Evolutionary conservation across 108 stramenopile genomes (phyloP), one percentile per base, ranked within the genome.

Genomic region (Skeletonema tropicum): DNA sequence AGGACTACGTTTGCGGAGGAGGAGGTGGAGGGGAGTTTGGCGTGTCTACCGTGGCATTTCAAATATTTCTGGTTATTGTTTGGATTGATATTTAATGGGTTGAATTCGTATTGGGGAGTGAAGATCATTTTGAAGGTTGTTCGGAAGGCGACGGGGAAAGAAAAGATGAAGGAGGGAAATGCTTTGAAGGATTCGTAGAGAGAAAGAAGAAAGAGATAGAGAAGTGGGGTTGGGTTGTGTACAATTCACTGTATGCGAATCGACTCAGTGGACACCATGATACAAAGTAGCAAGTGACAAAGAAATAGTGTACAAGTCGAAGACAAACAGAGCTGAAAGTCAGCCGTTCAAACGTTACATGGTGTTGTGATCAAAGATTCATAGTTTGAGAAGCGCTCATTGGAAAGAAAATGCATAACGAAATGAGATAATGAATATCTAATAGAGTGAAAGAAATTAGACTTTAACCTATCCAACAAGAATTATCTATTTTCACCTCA

Each of bases 21-120:
- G 7, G 23, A 55, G 14, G n/a, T 29, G 0, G 23, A 55, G 21
- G 23, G 23, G 14, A 55, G 52, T 23, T 33, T 68, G 48, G 62
- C 49, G 8, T 90, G 89, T 42, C 63, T 87, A 5, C 83, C 85
- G 2, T 74, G 77, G 69, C 74, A 78, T 68, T 83, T 90, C 26
- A 60, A 74, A 15, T 76, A 73, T 39, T 68, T 86, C 11, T 65
- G 74, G 8, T 68, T 86, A 10, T 31, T 74, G 14, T 77, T 88
- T 75, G 86, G 87, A 23, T 67, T 83, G 57, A 84, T 85, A 19
- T 90, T 90, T 59, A 61, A 85, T 71, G 61, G 60, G 33, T 65
- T 90, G 17, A 90, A 90, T 71, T 4, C 38, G 21, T 90, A 74
- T 79, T 90, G 89, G 89, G 75, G 77, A 6, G 69, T 76, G 67